These are phyloP conservation scores for Xylaria sp. DNA, from an alignment of 2,329 filamentous ascomycete genomes.

Conservation along the genomic window DNA sequence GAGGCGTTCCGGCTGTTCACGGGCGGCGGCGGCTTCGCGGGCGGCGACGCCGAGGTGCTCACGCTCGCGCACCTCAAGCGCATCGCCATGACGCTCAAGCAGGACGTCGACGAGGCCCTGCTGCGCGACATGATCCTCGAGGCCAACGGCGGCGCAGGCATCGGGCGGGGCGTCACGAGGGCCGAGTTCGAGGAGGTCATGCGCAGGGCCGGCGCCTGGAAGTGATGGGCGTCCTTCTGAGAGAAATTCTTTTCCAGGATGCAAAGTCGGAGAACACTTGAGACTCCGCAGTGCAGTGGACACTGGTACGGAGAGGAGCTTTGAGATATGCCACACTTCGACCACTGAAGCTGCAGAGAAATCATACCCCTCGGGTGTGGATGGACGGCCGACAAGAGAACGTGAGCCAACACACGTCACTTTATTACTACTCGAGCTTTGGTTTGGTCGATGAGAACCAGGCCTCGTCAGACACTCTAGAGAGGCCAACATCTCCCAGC, in stretches of 20 bases:
- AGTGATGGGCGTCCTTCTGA: conserved; percentile 52
- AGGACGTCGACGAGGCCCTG: conserved; percentile 84
- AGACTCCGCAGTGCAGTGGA: background rate
- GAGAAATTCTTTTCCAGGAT: background rate
- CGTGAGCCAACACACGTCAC: background rate
- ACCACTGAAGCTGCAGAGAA: background rate
- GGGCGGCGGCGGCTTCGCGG: conserved; percentile 52
- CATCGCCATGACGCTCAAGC: conserved; percentile 83
- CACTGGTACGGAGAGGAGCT: background rate
- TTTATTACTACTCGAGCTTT: background rate
- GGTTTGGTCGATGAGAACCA: background rate
- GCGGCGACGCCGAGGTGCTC: conserved; percentile 62
- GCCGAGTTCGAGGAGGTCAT: conserved; percentile 90
- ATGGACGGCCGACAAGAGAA: background rate
- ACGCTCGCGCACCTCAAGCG: conserved; percentile 80
- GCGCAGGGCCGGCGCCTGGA: conserved; percentile 84
- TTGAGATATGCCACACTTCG: background rate
- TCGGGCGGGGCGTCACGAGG: conserved; percentile 75
- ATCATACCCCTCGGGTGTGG: background rate
- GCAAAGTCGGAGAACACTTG: background rate
- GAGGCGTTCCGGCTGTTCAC: conserved; percentile 87
- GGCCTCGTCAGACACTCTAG: background rate
- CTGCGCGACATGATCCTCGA: conserved; percentile 94
- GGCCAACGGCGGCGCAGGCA: conserved; percentile 83
- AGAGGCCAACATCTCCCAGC: background rate